phyloP scores from a whole-genome alignment of 768 basidiomycete genomes.

The Lactarius sp. region DNA sequence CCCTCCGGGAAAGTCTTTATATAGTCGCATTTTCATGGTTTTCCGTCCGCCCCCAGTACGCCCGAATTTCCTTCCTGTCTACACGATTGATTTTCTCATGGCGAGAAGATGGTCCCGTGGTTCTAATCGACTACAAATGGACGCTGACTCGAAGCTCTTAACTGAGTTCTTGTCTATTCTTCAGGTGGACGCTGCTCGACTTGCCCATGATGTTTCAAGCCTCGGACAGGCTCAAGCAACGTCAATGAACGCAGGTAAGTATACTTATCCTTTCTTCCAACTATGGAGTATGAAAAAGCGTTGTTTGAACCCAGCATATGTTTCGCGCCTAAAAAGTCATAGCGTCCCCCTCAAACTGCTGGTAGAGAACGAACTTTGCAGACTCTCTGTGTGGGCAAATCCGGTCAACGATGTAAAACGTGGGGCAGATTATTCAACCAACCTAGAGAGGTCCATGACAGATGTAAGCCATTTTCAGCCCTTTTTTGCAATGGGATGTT shows the following conservation, averaged over 20 bases:
- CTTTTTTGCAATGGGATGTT: background rate
- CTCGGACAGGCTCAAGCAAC: slow-evolving; percentile 46
- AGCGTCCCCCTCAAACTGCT: slow-evolving; percentile 76
- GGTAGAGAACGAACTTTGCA: slow-evolving; percentile 85
- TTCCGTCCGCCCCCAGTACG: slow-evolving; percentile 86
- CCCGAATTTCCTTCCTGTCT: background rate
- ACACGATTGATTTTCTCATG: background rate
- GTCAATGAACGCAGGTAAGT: slow-evolving; percentile 30
- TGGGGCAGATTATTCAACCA: slow-evolving; percentile 54
- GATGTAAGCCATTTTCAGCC: slow-evolving; percentile 44
- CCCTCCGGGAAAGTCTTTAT: slow-evolving; percentile 73
- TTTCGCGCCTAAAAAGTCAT: slow-evolving; percentile 50
- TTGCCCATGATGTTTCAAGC: slow-evolving; percentile 54
- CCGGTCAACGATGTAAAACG: slow-evolving; percentile 71
- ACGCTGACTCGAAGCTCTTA: slow-evolving; percentile 82
- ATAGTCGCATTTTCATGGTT: slow-evolving; percentile 88
- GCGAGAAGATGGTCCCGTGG: slow-evolving; percentile 86
- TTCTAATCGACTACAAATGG: slow-evolving; percentile 86
- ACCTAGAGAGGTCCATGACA: slow-evolving; percentile 51
- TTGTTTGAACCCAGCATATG: slow-evolving; percentile 48
- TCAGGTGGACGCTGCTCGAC: slow-evolving; percentile 66
- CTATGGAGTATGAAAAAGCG: slow-evolving; percentile 14
- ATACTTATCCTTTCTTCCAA: slow-evolving; percentile 32
- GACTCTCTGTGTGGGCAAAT: slow-evolving; percentile 87
- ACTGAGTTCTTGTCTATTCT: slow-evolving; percentile 78